These are phyloP conservation scores for Rhinocladiella mackenziei DNA, from an alignment of 2,329 filamentous ascomycete genomes.

Conservation along the genomic window DNA sequence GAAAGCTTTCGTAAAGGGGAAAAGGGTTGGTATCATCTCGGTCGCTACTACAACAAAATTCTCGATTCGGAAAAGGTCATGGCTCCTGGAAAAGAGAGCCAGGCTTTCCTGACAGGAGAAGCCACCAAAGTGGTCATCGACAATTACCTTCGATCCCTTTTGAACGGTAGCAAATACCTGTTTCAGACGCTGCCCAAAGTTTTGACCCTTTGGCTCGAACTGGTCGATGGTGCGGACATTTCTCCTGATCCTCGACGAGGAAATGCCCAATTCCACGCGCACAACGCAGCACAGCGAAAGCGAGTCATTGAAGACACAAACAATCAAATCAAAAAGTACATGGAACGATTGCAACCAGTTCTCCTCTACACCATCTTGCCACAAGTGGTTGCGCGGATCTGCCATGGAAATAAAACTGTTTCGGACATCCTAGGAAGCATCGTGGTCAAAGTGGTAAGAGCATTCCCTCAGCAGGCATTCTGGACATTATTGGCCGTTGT, in stretches of 20 bases:
- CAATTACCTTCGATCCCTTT: slow-evolving; percentile 83
- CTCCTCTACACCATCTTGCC: slow-evolving; percentile 64
- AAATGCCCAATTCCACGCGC: slow-evolving; percentile 46
- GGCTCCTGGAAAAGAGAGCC: slow-evolving; percentile 70
- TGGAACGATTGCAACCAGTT: slow-evolving; percentile 49
- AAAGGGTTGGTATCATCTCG: slow-evolving; percentile 94
- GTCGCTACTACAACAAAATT: slow-evolving; percentile 94
- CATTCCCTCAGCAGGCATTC: slow-evolving; percentile 84
- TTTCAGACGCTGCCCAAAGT: slow-evolving; percentile 91
- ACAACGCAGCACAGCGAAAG: slow-evolving; percentile 51
- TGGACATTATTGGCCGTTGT: slow-evolving; percentile 89
- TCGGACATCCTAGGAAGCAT: slow-evolving; percentile 73
- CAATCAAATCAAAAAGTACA: slow-evolving; percentile 72
- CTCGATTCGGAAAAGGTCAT: slow-evolving; percentile 82
- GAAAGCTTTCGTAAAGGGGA: slow-evolving; percentile 64
- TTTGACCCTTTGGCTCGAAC: slow-evolving; percentile 88
- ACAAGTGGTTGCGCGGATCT: slow-evolving; percentile 93
- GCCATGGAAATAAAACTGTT: slow-evolving; percentile 73
- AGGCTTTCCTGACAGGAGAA: slow-evolving; percentile 74
- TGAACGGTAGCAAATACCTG: slow-evolving; percentile 88
- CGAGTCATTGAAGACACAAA: slow-evolving; percentile 68
- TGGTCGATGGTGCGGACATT: slow-evolving; percentile 71
- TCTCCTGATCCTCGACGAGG: slow-evolving; percentile 50
- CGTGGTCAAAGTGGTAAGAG: slow-evolving; percentile 77
- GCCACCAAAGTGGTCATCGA: slow-evolving; percentile 84